Evolutionary conservation across 345 rosid genomes (phyloP), one percentile per base, ranked within the genome.

Genomic region (Ailanthus altissimus): DNA sequence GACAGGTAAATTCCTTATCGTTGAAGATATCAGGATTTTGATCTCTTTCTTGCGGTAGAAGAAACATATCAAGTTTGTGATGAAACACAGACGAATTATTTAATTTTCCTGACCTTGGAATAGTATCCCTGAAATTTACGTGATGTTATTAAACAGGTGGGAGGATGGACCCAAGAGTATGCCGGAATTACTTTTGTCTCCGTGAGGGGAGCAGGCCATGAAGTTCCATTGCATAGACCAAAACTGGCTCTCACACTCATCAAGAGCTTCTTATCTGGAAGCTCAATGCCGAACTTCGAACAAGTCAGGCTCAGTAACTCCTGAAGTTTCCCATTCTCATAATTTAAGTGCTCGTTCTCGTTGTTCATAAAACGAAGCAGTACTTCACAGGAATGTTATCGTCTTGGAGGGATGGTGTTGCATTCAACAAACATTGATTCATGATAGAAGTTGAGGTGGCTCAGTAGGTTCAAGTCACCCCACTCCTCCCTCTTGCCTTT

Each of bases 141-240:
- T n/a, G 4, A 36, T 62, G 9, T 45, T 57, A 58, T 12, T 42
- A 61, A 86, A 80, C 90, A 94, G 98, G 99, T 95, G 18, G 99
- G 97, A 66, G 98, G 99, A 56, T 95, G 99, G 98, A 89, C 86
- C 54, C 94, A 95, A 81, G 96, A 92, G 78, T 95, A 92, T 21
- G 91, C 75, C 4, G 98, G 97, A 58, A 91, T 92, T 5, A 90
- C 85, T 46, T 95, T 95, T 61, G 98, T 93, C n/a, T 83, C 89
- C 0, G 92, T 93, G 63, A 87, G 99, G 73, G 97, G 97, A 70
- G 98, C 99, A 40, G 99, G 98, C 5, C 97, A 93, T 73, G 98
- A 95, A 86, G 98, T 93, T 38, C 96, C 99, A 42, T 82, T 93
- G 81, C 99, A 95, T 78, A 89, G 79, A 84, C 98, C 97, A 0